phyloP scores from a whole-genome alignment of 1,284 basidiomycete genomes.

The Moesziomyces antarcticus region DNA sequence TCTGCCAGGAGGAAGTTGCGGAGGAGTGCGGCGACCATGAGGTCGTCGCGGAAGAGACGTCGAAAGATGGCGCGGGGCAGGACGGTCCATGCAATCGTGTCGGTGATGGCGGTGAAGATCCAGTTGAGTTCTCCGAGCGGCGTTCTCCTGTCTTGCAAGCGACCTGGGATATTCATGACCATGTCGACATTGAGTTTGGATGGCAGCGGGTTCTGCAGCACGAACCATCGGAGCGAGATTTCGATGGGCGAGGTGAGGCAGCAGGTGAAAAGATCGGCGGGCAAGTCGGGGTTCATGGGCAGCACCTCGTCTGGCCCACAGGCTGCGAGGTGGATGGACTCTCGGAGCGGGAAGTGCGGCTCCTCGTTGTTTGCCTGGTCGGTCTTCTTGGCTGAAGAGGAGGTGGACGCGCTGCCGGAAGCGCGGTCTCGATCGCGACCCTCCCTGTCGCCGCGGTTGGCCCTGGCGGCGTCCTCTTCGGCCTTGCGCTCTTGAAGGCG shows the following conservation, averaged over 20 bases:
- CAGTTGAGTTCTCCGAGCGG: constrained; percentile 97
- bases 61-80: constrained; percentile 94
- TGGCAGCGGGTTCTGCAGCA: constrained; percentile 83
- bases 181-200: constrained; percentile 77
- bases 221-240: constrained; percentile 92
- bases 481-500: constrained; percentile 86
- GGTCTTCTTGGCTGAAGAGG: constrained; percentile 14
- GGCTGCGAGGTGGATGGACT: constrained; percentile 94
- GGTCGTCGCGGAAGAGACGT: constrained; percentile 91
- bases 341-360: constrained; percentile 76
- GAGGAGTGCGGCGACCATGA: constrained; percentile 94
- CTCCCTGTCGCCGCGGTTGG: constrained; percentile 67
- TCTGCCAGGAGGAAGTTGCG: constrained; percentile 96
- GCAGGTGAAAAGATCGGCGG: constrained; percentile 96
- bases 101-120: constrained; percentile 99
- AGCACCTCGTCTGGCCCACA: constrained; percentile 91
- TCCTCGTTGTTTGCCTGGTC: constrained; percentile 42
- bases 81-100: constrained; percentile 98
- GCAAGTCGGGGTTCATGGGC: constrained; percentile 94
- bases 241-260: constrained; percentile 98
- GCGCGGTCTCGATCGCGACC: constrained; percentile 12
- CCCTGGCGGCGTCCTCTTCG: constrained; percentile 73
- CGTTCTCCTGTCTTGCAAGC: constrained; percentile 93
- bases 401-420: constrained; percentile 10
- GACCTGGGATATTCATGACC: constrained; percentile 94